Evolutionary conservation across 2,329 filamentous ascomycete species (phyloP), one percentile per base, ranked within the genome.

Genomic region (Diplodia intermedia): DNA sequence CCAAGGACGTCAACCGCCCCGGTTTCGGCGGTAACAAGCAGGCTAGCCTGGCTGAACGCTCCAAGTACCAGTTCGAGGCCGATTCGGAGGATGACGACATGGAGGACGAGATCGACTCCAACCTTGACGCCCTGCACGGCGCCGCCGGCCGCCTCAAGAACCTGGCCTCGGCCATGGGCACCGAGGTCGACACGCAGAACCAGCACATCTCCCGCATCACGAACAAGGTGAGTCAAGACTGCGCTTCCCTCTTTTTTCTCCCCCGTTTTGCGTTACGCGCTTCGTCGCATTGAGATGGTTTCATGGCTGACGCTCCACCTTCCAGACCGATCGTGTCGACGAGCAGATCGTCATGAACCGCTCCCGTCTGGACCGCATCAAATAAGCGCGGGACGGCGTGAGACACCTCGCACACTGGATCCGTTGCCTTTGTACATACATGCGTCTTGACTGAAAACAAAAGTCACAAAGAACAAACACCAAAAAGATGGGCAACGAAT

Each of bases 101-200:
- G 69, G 88, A 91, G 70, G 76, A 81, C 75, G 79, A 82, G 71
- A 81, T 81, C 69, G 79, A 81, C 49, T 72, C 74, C 43, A 82
- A 82, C 72, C 76, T 90, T 74, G 85, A 88, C 73, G 82, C 86
- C 56, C 79, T 91, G 47, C 79, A 86, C 67, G 84, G 85, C 68
- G 87, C 87, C 68, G 90, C 91, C 12, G 85, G 86, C 69, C 86
- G 90, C 71, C 82, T 97, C 76, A 93, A 96, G 74, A 82, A 85
- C 71, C 83, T 95, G 26, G 91, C 91, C 18, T 84, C 86, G 72
- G 91, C 90, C 55, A 94, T 93, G 75, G 90, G 90, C 57, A 83
- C 86, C 56, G 92, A 95, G 77, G 85, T 95, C 29, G 89, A 92
- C 70, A 82, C 86, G 68, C 91, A 96, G 82, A 96, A 96, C 79